Conservation (phyloP, 73 alveolate species). For the Paramecium primaurelia region DNA sequence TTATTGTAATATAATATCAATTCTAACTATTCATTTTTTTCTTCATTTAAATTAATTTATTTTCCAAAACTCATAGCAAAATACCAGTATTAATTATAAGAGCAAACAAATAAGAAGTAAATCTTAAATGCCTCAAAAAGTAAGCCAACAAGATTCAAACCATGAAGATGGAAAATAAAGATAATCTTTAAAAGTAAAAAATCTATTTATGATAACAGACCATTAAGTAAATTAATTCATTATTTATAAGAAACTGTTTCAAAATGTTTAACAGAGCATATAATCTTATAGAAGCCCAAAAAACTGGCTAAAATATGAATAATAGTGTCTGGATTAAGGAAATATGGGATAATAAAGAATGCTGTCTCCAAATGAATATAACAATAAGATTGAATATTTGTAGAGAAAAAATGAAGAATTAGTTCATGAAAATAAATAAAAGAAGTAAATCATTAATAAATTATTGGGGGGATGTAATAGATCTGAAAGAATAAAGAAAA, state of each 20-base stretch:
- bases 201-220: not conserved
- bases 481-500: not conserved
- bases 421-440: not conserved
- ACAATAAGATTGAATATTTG: not conserved
- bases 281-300: not conserved
- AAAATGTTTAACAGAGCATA: not conserved
- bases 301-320: not conserved
- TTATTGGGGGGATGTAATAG: not conserved
- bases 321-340: not conserved
- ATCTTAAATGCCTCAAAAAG: not conserved
- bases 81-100: not conserved
- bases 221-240: not conserved
- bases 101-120: not conserved
- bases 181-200: not conserved
- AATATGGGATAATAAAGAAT: not conserved
- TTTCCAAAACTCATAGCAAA: not conserved
- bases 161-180: not conserved
- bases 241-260: not conserved
- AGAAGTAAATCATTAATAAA: not conserved
- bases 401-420: not conserved
- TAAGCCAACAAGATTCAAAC: not conserved
- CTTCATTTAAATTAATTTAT: not conserved
- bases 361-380: not conserved
- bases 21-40: not conserved
- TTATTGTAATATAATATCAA: not conserved